Evolutionary conservation across 2,329 filamentous ascomycete genomes (phyloP).

Genomic region (Huntiella savannae): DNA sequence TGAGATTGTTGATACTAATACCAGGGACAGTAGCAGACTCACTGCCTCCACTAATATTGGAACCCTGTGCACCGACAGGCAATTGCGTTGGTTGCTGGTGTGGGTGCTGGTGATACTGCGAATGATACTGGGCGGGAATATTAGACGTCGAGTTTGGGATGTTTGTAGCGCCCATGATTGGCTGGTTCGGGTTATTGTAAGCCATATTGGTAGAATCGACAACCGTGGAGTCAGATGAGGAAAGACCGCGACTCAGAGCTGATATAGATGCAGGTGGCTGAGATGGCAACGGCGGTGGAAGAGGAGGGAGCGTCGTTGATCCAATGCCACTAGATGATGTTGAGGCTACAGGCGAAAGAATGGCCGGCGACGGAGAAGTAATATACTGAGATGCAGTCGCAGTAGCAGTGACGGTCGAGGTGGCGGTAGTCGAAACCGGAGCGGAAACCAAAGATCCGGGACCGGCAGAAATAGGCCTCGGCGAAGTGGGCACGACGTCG

Average conservation of each 20-base stretch:
- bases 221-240: too few relatives aligned
- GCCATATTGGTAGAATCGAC: conserved; percentile 1
- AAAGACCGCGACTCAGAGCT: neutral
- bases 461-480: neutral
- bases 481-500: neutral
- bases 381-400: neutral
- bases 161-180: neutral
- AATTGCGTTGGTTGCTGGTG: neutral
- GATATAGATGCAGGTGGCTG: neutral
- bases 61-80: neutral
- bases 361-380: neutral
- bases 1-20: conserved; percentile 18
- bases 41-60: neutral
- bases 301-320: neutral
- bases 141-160: conserved; percentile 3
- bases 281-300: neutral
- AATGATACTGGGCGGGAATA: neutral
- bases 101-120: neutral
- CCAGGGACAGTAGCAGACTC: conserved; percentile 10
- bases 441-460: conserved; percentile 5
- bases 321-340: neutral
- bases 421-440: conserved; percentile 5
- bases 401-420: conserved; percentile 7
- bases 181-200: conserved; percentile 1
- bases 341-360: neutral